Conservation (phyloP, 2,329 filamentous ascomycete species). For the Aspergillus unguis region DNA sequence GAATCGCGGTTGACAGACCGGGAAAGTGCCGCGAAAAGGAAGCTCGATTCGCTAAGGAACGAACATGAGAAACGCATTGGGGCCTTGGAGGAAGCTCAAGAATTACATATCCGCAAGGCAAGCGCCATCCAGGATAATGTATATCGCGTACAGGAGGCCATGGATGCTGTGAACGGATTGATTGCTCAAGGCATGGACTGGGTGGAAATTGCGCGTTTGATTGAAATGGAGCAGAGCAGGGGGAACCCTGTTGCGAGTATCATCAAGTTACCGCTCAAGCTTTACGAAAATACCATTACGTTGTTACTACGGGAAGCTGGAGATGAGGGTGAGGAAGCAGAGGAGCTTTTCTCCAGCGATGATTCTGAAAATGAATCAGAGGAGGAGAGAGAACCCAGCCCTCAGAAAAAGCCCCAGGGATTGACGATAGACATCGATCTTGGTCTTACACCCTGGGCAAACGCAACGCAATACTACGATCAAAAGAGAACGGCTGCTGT, state of each 20-base stretch:
- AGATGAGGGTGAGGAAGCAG: constrained; percentile 61
- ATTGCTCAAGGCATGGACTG: constrained; percentile 95
- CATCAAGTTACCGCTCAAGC: constrained; percentile 81
- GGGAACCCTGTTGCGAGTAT: constrained; percentile 81
- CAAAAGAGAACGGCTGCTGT: constrained; percentile 78
- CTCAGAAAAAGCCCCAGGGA: constrained; percentile 34
- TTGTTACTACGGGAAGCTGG: constrained; percentile 71
- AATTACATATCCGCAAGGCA: constrained; percentile 81
- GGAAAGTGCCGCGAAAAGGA: constrained; percentile 75
- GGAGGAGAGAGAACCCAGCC: constrained; percentile 24
- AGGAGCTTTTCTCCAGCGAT: constrained; percentile 61
- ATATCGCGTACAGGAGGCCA: constrained; percentile 86
- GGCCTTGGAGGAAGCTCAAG: constrained; percentile 75
- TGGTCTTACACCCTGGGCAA: constrained; percentile 76
- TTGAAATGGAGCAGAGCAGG: constrained; percentile 78
- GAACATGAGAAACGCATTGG: constrained; percentile 85
- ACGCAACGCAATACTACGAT: constrained; percentile 87
- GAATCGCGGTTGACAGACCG: constrained; percentile 78
- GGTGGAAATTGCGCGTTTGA: constrained; percentile 82
- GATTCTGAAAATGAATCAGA: constrained; percentile 50
- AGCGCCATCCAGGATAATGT: constrained; percentile 87
- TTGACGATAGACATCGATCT: constrained; percentile 83
- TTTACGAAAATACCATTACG: constrained; percentile 86
- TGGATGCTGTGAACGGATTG: constrained; percentile 87
- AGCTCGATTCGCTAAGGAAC: constrained; percentile 75